phyloP scores from a whole-genome alignment of 495 filamentous ascomycete species.

The Tuber microsphaerosporum region DNA sequence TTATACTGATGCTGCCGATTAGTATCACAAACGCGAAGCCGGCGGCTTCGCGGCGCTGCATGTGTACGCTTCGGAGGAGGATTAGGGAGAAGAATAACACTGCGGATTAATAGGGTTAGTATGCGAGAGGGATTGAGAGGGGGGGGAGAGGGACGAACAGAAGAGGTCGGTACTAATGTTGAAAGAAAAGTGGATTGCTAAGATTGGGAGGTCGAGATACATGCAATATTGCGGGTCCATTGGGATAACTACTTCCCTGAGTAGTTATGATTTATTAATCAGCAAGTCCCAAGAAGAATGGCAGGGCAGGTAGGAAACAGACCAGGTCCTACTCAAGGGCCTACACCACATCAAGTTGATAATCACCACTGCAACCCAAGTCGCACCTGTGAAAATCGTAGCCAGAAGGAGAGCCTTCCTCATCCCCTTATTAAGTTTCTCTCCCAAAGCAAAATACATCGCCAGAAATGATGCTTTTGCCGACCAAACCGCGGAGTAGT shows the following conservation, averaged over 20 bases:
- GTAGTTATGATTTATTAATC: background rate
- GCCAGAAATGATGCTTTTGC: background rate
- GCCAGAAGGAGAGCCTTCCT: background rate
- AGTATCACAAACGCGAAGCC: background rate
- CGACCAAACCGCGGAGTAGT: background rate
- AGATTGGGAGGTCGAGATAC: background rate
- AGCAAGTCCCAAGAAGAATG: background rate
- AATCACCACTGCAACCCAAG: background rate
- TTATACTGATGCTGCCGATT: background rate
- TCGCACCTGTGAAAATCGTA: background rate
- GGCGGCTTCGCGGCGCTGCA: background rate
- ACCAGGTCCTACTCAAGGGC: conserved; percentile 3
- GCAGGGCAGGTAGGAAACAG: background rate
- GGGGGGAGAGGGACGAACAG: background rate
- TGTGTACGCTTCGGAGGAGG: conserved; percentile 1
- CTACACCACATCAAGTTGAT: conserved; percentile 4
- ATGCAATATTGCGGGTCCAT: background rate
- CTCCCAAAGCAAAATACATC: background rate
- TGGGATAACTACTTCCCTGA: background rate
- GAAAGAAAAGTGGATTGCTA: background rate
- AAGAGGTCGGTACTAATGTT: conserved; percentile 1
- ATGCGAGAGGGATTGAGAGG: background rate
- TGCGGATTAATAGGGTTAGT: background rate
- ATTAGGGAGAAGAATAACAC: background rate
- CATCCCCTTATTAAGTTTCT: background rate